These are phyloP conservation scores for Rhododendron henanense DNA, from an alignment of 148 eudicot species.

Conservation along the genomic window DNA sequence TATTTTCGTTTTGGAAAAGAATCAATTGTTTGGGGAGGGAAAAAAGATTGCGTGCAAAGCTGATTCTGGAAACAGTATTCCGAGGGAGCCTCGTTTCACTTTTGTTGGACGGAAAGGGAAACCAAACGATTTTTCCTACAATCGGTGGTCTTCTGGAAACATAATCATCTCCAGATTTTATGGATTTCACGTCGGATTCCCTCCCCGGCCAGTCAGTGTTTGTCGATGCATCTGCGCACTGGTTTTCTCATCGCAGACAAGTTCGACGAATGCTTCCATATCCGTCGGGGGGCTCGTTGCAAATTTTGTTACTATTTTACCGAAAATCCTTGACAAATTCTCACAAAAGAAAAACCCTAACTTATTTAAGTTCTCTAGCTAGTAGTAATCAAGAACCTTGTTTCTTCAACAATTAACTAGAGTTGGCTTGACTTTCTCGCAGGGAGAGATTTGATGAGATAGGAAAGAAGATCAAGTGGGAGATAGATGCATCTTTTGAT, in stretches of 20 bases:
- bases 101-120: background rate
- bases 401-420: background rate
- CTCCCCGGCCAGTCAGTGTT: background rate
- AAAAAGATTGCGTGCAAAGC: background rate
- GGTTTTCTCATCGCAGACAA: background rate
- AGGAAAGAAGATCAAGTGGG: constrained; percentile 73
- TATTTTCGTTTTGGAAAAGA: background rate
- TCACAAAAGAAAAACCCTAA: background rate
- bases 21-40: background rate
- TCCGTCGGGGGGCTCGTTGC: background rate
- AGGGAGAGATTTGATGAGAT: constrained; percentile 60
- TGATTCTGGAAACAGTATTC: background rate
- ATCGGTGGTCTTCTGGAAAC: background rate
- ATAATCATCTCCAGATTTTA: background rate
- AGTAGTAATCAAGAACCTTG: background rate
- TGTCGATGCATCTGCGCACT: background rate
- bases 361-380: background rate
- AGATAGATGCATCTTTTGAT: constrained; percentile 39
- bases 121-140: background rate
- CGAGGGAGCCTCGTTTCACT: too few relatives aligned
- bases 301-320: background rate
- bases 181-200: background rate
- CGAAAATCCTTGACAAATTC: background rate
- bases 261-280: background rate
- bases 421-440: background rate